Conservation (phyloP, 1,139 yeast species). For the Saccharomycopsis phalli region DNA sequence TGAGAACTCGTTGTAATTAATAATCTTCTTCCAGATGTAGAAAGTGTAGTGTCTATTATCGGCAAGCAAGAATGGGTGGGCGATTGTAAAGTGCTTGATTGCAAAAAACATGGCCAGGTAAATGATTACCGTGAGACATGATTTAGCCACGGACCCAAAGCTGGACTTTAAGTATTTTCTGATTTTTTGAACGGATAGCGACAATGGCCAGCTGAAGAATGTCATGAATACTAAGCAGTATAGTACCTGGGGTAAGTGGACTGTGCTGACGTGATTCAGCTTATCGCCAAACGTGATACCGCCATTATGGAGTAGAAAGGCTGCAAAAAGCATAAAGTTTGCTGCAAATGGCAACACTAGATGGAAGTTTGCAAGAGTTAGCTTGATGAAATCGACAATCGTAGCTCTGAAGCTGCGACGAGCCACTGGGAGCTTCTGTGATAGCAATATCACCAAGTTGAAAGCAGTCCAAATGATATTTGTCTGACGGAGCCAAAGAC, state of each 20-base stretch:
- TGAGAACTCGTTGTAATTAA: slow-evolving; percentile 36
- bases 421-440: slow-evolving; percentile 28
- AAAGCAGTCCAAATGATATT: slow-evolving; percentile 80
- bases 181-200: slow-evolving; percentile 32
- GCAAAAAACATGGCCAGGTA: slow-evolving; percentile 36
- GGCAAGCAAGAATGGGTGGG: slow-evolving; percentile 85
- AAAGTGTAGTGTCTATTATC: slow-evolving; percentile 93
- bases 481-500: slow-evolving; percentile 79
- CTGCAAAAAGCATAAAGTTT: slow-evolving; percentile 44
- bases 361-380: slow-evolving; percentile 23
- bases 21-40: slow-evolving; percentile 63
- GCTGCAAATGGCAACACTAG: slow-evolving; percentile 42
- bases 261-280: slow-evolving; percentile 62
- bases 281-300: slow-evolving; percentile 84
- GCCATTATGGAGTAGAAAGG: slow-evolving; percentile 54
- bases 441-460: slow-evolving; percentile 48
- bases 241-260: slow-evolving; percentile 74
- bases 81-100: slow-evolving; percentile 55
- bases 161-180: slow-evolving; percentile 26
- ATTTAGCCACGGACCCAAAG: slow-evolving; percentile 23
- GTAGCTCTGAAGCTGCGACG: not conserved
- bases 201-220: slow-evolving; percentile 59
- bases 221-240: slow-evolving; percentile 62
- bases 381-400: slow-evolving; percentile 10
- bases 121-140: slow-evolving; percentile 23